phyloP scores from a whole-genome alignment of 306 rosid genomes.

The Lagenaria siceraria region DNA sequence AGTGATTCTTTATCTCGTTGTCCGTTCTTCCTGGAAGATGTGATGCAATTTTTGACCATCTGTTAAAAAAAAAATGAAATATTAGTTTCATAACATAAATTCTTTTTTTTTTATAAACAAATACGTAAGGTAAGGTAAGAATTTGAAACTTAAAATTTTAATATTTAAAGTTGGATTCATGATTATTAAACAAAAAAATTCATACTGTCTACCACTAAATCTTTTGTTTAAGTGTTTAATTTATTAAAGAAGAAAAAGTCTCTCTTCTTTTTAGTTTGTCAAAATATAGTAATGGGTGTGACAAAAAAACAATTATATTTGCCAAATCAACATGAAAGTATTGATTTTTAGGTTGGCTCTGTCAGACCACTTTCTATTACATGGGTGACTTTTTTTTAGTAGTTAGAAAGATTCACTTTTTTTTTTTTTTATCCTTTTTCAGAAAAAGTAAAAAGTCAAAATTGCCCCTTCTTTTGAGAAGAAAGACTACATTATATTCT shows the following conservation, averaged over 20 bases:
- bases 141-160: too few relatives aligned
- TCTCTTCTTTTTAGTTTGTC: background rate
- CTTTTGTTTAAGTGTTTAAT: background rate
- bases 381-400: background rate
- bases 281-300: background rate
- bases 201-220: too few relatives aligned
- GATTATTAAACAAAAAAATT: too few relatives aligned
- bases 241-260: background rate
- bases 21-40: conserved; percentile 2
- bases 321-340: background rate
- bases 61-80: background rate
- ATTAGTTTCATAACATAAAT: background rate
- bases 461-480: background rate
- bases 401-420: background rate
- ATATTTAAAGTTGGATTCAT: too few relatives aligned
- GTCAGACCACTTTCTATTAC: background rate
- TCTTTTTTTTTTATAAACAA: too few relatives aligned
- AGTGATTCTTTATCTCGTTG: background rate
- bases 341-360: background rate
- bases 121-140: too few relatives aligned
- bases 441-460: background rate
- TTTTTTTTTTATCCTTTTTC: background rate
- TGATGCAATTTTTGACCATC: conserved; percentile 9
- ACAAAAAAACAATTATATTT: background rate
- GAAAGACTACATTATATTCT: background rate